Percentiles rank a stretch among this genome's conserved stretches.
Conservation (phyloP, 169 alveolate genomes). For the Perkinsus olseni region DNA sequence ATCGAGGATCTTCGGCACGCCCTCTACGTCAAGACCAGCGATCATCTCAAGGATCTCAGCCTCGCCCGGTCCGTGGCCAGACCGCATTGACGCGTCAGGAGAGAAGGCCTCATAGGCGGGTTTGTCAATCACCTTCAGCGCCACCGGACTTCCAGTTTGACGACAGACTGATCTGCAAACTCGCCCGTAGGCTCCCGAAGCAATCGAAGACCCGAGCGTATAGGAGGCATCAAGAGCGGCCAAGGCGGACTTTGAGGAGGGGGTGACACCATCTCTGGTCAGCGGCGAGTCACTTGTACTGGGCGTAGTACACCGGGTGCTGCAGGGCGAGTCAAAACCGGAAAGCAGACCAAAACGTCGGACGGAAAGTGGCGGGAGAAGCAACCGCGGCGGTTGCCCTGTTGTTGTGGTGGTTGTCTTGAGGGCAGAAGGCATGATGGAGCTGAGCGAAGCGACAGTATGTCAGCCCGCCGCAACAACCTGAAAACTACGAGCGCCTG, state of each 20-base stretch:
- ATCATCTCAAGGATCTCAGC: background rate
- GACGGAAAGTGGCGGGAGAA: too few relatives aligned
- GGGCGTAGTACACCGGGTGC: too few relatives aligned
- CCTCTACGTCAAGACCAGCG: background rate
- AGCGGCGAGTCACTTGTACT: background rate
- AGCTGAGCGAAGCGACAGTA: too few relatives aligned
- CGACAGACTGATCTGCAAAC: background rate
- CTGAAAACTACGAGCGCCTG: too few relatives aligned
- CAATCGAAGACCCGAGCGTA: background rate
- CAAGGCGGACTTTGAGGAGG: background rate
- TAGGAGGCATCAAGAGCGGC: background rate
- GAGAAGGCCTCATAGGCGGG: background rate
- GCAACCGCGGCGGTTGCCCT: too few relatives aligned
- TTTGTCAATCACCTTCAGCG: background rate
- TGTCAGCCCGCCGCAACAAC: too few relatives aligned
- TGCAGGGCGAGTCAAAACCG: too few relatives aligned
- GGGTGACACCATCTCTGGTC: background rate
- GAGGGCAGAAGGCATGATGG: too few relatives aligned
- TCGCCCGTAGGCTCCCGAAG: background rate
- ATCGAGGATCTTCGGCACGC: background rate
- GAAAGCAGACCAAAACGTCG: too few relatives aligned
- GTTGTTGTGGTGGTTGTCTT: too few relatives aligned
- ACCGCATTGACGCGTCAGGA: background rate
- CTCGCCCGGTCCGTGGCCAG: background rate
- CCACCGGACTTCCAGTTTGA: background rate